These are phyloP conservation scores for Maudiozyma barnettii DNA, from an alignment of 805 yeast genomes.

Conservation along the genomic window DNA sequence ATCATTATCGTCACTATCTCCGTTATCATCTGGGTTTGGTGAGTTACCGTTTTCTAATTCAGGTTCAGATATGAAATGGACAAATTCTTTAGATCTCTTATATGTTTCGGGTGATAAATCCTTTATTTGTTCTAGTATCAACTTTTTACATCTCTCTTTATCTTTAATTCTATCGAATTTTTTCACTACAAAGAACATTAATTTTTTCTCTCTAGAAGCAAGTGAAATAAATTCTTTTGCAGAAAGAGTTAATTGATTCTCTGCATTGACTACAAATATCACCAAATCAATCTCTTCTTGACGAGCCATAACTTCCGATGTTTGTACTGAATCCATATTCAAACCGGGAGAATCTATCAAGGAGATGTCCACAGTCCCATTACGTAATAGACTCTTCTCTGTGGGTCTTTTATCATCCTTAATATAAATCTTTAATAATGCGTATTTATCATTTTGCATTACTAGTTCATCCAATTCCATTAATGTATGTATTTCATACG, in stretches of 20 bases:
- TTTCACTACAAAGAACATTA: slow-evolving; percentile 90
- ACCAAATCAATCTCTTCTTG: slow-evolving; percentile 96
- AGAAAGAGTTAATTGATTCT: slow-evolving; percentile 87
- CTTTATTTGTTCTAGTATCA: slow-evolving; percentile 78
- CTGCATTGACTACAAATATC: slow-evolving; percentile 92
- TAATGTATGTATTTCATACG: slow-evolving; percentile 51
- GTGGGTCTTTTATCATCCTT: slow-evolving; percentile 54
- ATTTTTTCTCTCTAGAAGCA: slow-evolving; percentile 84
- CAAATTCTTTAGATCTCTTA: slow-evolving; percentile 81
- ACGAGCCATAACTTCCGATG: slow-evolving; percentile 88
- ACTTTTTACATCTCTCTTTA: slow-evolving; percentile 64
- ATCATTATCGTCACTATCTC: slow-evolving; percentile 23
- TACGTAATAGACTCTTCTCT: slow-evolving; percentile 62
- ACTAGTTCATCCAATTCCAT: slow-evolving; percentile 60
- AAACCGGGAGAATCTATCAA: slow-evolving; percentile 96
- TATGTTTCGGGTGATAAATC: slow-evolving; percentile 82
- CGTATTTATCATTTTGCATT: slow-evolving; percentile 58
- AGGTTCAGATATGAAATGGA: slow-evolving; percentile 66
- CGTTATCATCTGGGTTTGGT: slow-evolving; percentile 21
- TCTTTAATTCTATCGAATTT: slow-evolving; percentile 80
- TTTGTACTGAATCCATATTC: slow-evolving; percentile 85
- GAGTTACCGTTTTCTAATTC: slow-evolving; percentile 11
- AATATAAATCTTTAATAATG: slow-evolving; percentile 71
- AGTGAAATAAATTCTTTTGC: slow-evolving; percentile 88
- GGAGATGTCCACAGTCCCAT: slow-evolving; percentile 87